Conservation (phyloP, 768 basidiomycete genomes). For the Suillus cothurnatus region DNA sequence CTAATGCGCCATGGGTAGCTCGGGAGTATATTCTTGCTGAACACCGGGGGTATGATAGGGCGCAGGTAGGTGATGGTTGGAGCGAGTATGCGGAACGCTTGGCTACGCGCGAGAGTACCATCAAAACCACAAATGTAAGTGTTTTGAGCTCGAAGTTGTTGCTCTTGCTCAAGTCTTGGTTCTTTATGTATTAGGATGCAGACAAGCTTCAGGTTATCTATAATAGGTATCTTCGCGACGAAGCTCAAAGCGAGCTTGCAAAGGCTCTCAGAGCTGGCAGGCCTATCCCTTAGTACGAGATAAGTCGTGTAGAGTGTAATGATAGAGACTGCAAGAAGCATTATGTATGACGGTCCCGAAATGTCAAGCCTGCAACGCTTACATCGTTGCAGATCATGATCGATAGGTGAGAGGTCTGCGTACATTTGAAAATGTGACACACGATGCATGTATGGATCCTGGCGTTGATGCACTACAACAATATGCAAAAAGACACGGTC, state of each 20-base stretch:
- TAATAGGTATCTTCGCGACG: slow-evolving; percentile 56
- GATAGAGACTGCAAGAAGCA: neutral
- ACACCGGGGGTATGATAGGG: slow-evolving; percentile 48
- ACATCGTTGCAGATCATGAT: neutral
- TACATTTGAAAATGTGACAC: no score
- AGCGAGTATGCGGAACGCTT: slow-evolving; percentile 45
- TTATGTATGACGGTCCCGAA: neutral
- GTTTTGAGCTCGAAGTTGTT: neutral
- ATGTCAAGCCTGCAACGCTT: neutral
- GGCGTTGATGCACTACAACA: no score
- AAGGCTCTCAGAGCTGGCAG: slow-evolving; percentile 51
- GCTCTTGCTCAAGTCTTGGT: neutral
- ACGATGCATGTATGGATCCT: no score
- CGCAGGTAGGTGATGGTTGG: slow-evolving; percentile 47
- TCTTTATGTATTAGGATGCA: slow-evolving; percentile 31
- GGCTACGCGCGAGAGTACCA: slow-evolving; percentile 46
- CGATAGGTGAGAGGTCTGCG: neutral
- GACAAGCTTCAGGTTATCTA: slow-evolving; percentile 51
- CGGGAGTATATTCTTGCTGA: slow-evolving; percentile 51
- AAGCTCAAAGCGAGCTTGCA: slow-evolving; percentile 55
- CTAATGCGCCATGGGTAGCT: slow-evolving; percentile 57
- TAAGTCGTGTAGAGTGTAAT: neutral
- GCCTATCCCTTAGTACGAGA: slow-evolving; percentile 33
- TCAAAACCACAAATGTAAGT: slow-evolving; percentile 46
- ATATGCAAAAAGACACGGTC: no score